Conservation (phyloP, 2,329 filamentous ascomycete genomes). For the Penicillium sp. region DNA sequence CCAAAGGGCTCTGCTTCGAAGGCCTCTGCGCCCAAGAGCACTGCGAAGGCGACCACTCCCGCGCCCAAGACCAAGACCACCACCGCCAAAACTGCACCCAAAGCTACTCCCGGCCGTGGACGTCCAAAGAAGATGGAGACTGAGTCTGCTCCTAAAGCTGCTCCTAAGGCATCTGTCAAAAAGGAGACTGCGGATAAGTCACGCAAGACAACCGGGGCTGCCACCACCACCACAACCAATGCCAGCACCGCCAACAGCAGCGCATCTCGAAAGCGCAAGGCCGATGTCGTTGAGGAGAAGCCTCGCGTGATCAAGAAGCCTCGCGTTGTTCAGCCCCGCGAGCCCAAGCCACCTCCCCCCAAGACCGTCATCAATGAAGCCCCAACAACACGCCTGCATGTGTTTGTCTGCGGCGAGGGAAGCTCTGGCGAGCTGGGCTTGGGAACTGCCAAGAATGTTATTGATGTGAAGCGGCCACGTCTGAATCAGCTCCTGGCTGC, state of each 20-base stretch:
- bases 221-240: conserved; percentile 20
- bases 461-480: conserved; percentile 76
- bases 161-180: conserved; percentile 19
- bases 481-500: conserved; percentile 65
- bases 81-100: conserved; percentile 24
- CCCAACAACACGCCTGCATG: conserved; percentile 62
- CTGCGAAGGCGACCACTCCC: conserved; percentile 7
- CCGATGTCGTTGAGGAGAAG: conserved; percentile 33
- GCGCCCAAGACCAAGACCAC: conserved; percentile 16
- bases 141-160: conserved; percentile 19
- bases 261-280: conserved; percentile 41
- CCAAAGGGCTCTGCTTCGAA: conserved; percentile 17
- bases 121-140: conserved; percentile 22
- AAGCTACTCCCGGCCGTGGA: conserved; percentile 22
- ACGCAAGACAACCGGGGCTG: conserved; percentile 20
- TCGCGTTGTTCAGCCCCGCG: conserved; percentile 29
- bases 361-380: conserved; percentile 63
- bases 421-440: conserved; percentile 81
- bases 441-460: conserved; percentile 66
- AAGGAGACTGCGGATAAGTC: conserved; percentile 17
- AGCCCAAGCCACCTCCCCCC: conserved; percentile 36
- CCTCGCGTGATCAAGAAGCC: conserved; percentile 38
- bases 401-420: conserved; percentile 82
- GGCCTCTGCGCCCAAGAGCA: conserved; percentile 21
- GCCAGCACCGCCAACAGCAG: conserved; percentile 13